phyloP scores from a whole-genome alignment of 495 filamentous ascomycete genomes.

The Aspergillus ostianus region DNA sequence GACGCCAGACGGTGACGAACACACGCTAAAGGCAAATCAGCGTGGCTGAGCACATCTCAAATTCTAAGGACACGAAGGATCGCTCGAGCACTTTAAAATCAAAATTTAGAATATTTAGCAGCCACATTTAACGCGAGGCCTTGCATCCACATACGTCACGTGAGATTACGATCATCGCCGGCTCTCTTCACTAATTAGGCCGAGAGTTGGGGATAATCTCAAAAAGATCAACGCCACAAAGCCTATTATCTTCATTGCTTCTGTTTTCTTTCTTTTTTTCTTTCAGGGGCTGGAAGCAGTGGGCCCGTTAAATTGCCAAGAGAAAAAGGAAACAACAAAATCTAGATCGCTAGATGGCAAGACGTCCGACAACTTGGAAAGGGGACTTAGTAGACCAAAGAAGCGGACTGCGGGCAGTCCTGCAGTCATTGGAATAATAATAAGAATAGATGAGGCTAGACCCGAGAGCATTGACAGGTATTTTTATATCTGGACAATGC shows the following conservation, averaged over 20 bases:
- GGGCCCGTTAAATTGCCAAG: neutral
- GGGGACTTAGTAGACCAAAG: no score
- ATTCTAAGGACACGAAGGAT: neutral
- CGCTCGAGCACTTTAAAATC: neutral
- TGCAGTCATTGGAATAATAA: neutral
- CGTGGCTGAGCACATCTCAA: neutral
- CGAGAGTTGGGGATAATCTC: neutral
- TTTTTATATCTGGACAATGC: neutral
- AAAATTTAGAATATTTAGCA: neutral
- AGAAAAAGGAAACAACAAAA: neutral
- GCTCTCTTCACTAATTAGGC: slow-evolving; percentile 5
- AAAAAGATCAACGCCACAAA: neutral
- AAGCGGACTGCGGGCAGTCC: neutral
- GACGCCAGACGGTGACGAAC: neutral
- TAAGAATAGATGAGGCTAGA: neutral
- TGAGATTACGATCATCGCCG: slow-evolving; percentile 12
- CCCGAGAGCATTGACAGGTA: neutral
- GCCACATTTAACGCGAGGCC: slow-evolving; percentile 4
- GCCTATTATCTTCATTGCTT: neutral
- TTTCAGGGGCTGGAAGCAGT: neutral
- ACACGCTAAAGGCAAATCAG: neutral
- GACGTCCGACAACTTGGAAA: neutral
- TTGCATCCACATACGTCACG: slow-evolving; percentile 19
- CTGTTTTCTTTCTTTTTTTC: no score
- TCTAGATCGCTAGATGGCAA: neutral